A percentile compares a stretch with the other conserved stretches of the same genome.
These are phyloP conservation scores for Aureoboletus auriporus DNA, from an alignment of 768 basidiomycete species.

Conservation along the genomic window DNA sequence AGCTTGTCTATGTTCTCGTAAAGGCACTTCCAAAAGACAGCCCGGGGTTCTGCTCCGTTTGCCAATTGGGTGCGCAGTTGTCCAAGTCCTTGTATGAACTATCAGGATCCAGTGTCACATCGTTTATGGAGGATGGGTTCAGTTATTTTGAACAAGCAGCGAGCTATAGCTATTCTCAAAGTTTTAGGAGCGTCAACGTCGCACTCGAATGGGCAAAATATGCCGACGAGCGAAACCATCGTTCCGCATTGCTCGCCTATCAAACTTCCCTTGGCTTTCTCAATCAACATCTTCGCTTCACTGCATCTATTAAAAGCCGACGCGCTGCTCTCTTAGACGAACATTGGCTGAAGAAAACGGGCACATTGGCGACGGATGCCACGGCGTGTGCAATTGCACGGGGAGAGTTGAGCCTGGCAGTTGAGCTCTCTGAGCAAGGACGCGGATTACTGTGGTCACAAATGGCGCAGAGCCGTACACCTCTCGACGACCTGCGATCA, in stretches of 20 bases:
- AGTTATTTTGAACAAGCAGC: conserved; percentile 12
- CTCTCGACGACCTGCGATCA: conserved; percentile 22
- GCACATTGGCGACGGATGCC: conserved; percentile 21
- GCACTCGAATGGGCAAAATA: conserved; percentile 13
- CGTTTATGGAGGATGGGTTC: conserved; percentile 12
- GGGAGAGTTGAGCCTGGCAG: conserved; percentile 17
- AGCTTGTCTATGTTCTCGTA: neutral
- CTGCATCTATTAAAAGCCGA: conserved; percentile 16
- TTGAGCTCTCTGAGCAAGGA: conserved; percentile 36
- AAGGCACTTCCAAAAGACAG: conserved; percentile 7
- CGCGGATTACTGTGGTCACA: conserved; percentile 30
- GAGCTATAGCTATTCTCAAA: neutral
- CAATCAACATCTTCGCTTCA: conserved; percentile 15
- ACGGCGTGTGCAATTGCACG: conserved; percentile 23
- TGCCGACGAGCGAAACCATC: conserved; percentile 11
- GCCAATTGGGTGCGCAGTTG: neutral
- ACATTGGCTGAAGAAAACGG: neutral
- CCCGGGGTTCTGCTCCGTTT: neutral
- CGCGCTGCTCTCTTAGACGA: conserved; percentile 7
- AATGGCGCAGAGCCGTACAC: conserved; percentile 22
- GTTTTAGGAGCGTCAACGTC: conserved; percentile 4
- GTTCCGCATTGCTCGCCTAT: conserved; percentile 22
- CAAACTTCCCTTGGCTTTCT: conserved; percentile 13
- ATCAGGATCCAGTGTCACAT: neutral
- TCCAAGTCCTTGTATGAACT: neutral